Base-by-base conservation (phyloP, 1,139 yeast species). In the Hemisphaericaspora subhashii region DNA sequence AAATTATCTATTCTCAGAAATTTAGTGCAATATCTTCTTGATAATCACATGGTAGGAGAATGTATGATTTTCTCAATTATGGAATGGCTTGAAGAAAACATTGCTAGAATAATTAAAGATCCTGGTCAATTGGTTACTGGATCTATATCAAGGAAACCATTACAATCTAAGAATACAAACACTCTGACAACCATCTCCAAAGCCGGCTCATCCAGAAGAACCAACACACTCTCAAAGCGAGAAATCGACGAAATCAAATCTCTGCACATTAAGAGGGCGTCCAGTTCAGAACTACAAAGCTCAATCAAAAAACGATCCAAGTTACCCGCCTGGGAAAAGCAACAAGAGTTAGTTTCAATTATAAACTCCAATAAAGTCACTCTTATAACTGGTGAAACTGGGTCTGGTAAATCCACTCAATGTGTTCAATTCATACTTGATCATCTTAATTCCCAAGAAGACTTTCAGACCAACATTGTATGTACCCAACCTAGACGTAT, bases 401-500 rank as follows among this genome's bases (percentile, higher is more conserved):
- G 98, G 50, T 88, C 96, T 0, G 97, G 97, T 48, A 89, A 89
- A 55, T 86, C 96, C 0, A 89, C 97, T 0, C 97, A 89, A 57
- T 81, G 88, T 11, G 96, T 88, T 3, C 98, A 92, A 58, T 92
- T 88, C 52, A 68, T 92, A 13, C 64, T 90, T 23, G 98, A 92
- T 57, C 69, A 81, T 32, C 55, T 84, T 44, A 62, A 69, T 35
- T 31, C 55, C 0, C 54, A 59, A 13, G 76, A 76, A 0, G 74
- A 80, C 41, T 74, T 64, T 43, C 54, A 61, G 14, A 75, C 85
- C 9, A 80, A 77, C 36, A 85, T 92, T 6, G 66, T 90, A 3
- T 89, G 97, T 58, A 89, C 98, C 0, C 98, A 92, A 58, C 98
- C 98, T 2, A 75, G 98, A 62, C 82, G 98, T 70, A 90, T 92